Percentiles rank a stretch among this genome's conserved stretches.
Evolutionary conservation across 2,329 filamentous ascomycete species (phyloP).

Genomic region (Helotiales sp.): DNA sequence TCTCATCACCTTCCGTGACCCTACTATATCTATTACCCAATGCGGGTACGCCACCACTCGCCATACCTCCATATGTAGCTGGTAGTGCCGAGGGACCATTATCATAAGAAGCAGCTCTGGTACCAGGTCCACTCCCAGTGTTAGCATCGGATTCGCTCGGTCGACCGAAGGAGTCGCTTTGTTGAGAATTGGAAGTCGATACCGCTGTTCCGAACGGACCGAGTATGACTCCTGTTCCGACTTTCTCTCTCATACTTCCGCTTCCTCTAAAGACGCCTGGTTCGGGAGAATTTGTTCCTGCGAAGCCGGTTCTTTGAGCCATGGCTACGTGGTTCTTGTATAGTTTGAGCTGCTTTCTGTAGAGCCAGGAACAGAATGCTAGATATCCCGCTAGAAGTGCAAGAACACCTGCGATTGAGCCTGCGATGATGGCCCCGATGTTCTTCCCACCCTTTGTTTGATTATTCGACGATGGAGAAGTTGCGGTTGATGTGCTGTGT

Average conservation of each 20-base stretch:
- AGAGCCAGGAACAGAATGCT: slow-evolving; percentile 72
- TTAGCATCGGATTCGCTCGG: slow-evolving; percentile 4
- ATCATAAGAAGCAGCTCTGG: neutral
- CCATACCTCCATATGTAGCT: neutral
- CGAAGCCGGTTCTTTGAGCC: slow-evolving; percentile 55
- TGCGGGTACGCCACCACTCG: neutral
- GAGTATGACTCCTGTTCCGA: slow-evolving; percentile 15
- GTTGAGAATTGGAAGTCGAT: slow-evolving; percentile 7
- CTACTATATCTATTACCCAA: slow-evolving; percentile 16
- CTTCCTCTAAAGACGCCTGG: neutral
- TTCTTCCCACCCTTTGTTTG: slow-evolving; percentile 34
- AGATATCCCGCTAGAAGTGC: slow-evolving; percentile 63
- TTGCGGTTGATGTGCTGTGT: slow-evolving; percentile 34
- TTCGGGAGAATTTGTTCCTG: slow-evolving; percentile 41
- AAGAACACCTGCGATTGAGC: slow-evolving; percentile 64
- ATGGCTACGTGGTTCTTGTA: slow-evolving; percentile 71
- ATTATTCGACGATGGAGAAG: slow-evolving; percentile 28
- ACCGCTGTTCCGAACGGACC: slow-evolving; percentile 30
- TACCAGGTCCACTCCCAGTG: slow-evolving; percentile 1
- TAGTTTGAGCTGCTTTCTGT: slow-evolving; percentile 67
- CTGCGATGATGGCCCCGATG: slow-evolving; percentile 46
- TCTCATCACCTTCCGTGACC: slow-evolving; percentile 33
- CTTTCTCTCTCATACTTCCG: slow-evolving; percentile 1
- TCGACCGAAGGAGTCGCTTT: neutral
- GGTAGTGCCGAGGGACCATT: neutral